These are phyloP conservation scores for Solanum hybrid DNA, from an alignment of 305 asterid genomes.

Conservation along the genomic window DNA sequence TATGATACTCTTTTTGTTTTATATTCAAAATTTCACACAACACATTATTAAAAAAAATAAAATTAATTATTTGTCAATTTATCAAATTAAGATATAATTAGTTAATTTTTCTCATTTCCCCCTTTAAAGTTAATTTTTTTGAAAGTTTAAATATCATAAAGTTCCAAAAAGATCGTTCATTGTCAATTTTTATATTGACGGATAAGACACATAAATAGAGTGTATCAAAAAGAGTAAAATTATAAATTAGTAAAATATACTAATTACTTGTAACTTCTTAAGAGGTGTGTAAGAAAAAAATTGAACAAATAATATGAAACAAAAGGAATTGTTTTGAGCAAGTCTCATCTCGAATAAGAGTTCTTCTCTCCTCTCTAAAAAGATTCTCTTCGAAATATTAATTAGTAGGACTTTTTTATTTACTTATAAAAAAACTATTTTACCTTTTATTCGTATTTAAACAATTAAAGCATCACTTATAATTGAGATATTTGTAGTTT, in stretches of 20 bases:
- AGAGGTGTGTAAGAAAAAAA: not conserved
- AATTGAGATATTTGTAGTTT: not conserved
- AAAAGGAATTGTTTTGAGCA: not conserved
- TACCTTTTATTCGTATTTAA: too few relatives aligned
- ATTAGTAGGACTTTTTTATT: not conserved
- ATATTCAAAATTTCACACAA: too few relatives aligned
- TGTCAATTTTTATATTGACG: not conserved
- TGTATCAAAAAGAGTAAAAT: too few relatives aligned
- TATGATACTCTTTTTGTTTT: not conserved
- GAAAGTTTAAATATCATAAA: not conserved
- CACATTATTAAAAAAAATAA: not conserved
- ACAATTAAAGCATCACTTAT: not conserved
- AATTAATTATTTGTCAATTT: not conserved
- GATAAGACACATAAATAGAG: too few relatives aligned
- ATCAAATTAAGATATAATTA: not conserved
- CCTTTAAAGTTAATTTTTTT: not conserved
- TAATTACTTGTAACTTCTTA: too few relatives aligned
- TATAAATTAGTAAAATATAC: too few relatives aligned
- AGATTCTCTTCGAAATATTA: not conserved
- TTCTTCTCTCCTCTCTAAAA: not conserved
- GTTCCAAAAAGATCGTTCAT: too few relatives aligned
- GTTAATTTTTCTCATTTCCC: not conserved
- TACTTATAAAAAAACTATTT: too few relatives aligned
- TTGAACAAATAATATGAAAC: not conserved
- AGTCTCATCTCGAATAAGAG: not conserved